Base-by-base conservation (phyloP, 208 protist species). In the Trypanosoma rangeli region DNA sequence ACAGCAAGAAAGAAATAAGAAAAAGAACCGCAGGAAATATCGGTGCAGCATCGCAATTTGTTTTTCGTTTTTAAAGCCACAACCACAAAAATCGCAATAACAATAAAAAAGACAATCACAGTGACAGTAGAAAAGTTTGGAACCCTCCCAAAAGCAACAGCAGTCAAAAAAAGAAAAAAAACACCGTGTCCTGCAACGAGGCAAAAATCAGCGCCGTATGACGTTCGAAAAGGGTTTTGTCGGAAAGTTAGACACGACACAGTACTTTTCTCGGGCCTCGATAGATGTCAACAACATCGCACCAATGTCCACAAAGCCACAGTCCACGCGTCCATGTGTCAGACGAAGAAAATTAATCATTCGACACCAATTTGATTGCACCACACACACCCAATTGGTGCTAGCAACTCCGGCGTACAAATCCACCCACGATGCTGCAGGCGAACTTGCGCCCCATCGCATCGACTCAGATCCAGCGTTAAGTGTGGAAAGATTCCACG, bases 281-380 rank as follows among this genome's bases (percentile, higher is more conserved):
- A 67, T 26, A 15, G 56, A 56, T 52, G 73, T 62, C 12, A 79
- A 44, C 33, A 79, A 56, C 13, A 63, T 18, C 15, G 50, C 22
- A 13, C 74, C 74, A 62, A 74, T 53, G 50, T 79, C 74, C 48
- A 79, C 24, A 73, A 79, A 79, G 15, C 63, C 63, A 67, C 74
- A 79, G 12, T 42, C 16, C 44, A 37, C 62, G 28, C 74, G 70
- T 24, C 74, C 74, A 68, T 64, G 54, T n/a, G 74, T 79, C 33
- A 79, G 31, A n/a, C 74, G 70, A 33, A 79, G 58, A 50, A 79
- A 60, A 53, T 79, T 60, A 50, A 79, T 79, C n/a, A 77, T 42
- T 28, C 74, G 74, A 31, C 74, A 79, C 74, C 74, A 79, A 42
- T 79, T 79, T 16, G 68, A 76, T 64, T 79, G 74, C 22, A 77